Base-by-base conservation (phyloP, 371 early-diverging fungal species). In the Vairimorpha necatrix region DNA sequence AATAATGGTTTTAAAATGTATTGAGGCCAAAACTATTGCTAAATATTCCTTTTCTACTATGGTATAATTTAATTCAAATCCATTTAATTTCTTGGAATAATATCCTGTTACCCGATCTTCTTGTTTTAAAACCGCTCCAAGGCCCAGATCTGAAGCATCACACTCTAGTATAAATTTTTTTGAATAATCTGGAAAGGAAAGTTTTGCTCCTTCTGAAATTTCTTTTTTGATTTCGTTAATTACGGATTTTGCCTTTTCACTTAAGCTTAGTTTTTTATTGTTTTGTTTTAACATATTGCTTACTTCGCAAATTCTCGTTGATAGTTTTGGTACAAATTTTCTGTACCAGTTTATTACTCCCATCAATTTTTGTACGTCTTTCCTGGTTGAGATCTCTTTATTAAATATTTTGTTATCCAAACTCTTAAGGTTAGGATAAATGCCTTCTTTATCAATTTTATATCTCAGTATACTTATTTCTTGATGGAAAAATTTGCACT, bases 381-480 rank as follows among this genome's bases (percentile, higher is more conserved):
- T 33, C 22, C 22, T 63, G 20, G 33, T 63, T 63, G 34, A 9
- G 3, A 39, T 33, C 22, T 28, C 47, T 38, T 33, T 2, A 3
- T 2, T 4, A 20, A 63, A 63, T 42, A 63, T 39, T 32, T n/a
- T 32, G 22, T 63, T 32, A 2, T 63, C 9, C 36, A 72, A 14
- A 26, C 54, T 38, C 11, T 22, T 24, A 0, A 28, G 68, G n/a
- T 66, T 22, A 4, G 60, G 47, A 2, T 26, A 34, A 32, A 54
- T 46, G 47, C 39, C 53, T 0, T 81, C 14, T 0, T 16, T 13
- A 14, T 74, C 69, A 16, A 88, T 72, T 26, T 48, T 24, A 72
- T 83, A 75, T 9, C 87, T 87, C 0, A 88, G 69, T 38, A 81
- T 80, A 11, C 56, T 65, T 0, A 87, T 73, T 18, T 70, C 24